Evolutionary conservation across 495 filamentous ascomycete genomes (phyloP).

Genomic region (Lindgomyces ingoldianus): DNA sequence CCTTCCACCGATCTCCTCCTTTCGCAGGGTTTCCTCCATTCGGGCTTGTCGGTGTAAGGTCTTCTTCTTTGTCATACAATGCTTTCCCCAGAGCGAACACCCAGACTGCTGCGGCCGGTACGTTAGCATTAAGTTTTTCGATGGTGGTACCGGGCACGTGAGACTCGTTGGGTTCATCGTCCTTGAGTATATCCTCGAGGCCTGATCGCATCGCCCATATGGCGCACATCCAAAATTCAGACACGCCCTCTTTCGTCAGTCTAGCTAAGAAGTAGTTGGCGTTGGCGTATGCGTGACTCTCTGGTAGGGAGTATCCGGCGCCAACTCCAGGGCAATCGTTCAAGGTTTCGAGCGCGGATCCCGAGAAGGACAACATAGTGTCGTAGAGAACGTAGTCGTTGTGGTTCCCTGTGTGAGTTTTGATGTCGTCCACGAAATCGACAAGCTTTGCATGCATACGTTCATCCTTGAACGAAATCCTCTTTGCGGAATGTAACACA

Average conservation of each 20-base stretch:
- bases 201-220: conserved; percentile 21
- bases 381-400: background rate
- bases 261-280: conserved; percentile 26
- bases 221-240: conserved; percentile 14
- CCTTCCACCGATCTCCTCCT: conserved; percentile 13
- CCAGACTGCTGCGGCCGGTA: conserved; percentile 29
- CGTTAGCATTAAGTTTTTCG: conserved; percentile 16
- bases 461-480: background rate
- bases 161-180: background rate
- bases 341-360: too few species aligned
- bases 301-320: conserved; percentile 17
- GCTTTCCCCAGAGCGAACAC: conserved; percentile 18
- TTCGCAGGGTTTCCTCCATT: conserved; percentile 22
- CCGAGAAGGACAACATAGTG: too few species aligned
- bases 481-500: conserved; percentile 23
- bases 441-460: conserved; percentile 7
- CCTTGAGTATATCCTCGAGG: conserved; percentile 12
- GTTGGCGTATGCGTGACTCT: conserved; percentile 32
- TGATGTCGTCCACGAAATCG: conserved; percentile 5
- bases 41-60: conserved; percentile 16
- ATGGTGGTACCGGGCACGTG: conserved; percentile 8
- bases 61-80: conserved; percentile 23
- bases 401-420: background rate
- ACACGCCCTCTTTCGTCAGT: conserved; percentile 8
- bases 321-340: conserved; percentile 23